A percentile compares a stretch with the other conserved stretches of the same genome.
Evolutionary conservation across 441 rosid genomes (phyloP).

Genomic region (Kokia cookei): DNA sequence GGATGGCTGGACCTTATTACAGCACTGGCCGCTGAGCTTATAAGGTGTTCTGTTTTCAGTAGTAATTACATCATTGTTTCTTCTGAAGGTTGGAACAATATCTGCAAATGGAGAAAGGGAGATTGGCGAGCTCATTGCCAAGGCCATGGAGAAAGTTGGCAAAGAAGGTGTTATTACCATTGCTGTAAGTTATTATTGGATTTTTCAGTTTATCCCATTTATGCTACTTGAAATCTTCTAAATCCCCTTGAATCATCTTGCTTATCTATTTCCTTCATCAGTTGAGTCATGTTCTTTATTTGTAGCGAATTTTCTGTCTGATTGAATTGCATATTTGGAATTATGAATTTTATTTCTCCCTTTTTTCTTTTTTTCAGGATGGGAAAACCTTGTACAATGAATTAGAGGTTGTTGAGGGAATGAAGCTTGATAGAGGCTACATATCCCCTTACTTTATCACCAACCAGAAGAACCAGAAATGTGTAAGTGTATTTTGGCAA

Average conservation of each 20-base stretch:
- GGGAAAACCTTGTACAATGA: too few relatives aligned
- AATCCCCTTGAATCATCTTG: neutral
- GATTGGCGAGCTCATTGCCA: neutral
- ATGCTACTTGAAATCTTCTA: neutral
- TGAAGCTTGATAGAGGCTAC: too few relatives aligned
- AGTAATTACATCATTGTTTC: neutral
- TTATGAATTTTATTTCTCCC: neutral
- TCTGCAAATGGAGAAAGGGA: neutral
- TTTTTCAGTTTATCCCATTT: neutral
- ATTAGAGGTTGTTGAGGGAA: too few relatives aligned
- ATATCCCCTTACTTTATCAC: too few relatives aligned
- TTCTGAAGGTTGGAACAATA: neutral
- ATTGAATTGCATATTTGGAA: neutral
- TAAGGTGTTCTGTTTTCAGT: neutral
- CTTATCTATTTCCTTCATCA: neutral
- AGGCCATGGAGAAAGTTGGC: conserved; percentile 3
- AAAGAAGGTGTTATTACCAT: neutral
- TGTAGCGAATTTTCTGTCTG: conserved; percentile 8
- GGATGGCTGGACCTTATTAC: neutral
- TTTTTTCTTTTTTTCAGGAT: too few relatives aligned
- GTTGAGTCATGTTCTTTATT: neutral
- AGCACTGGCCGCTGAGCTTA: neutral
- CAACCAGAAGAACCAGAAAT: too few relatives aligned
- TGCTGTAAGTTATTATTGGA: neutral
- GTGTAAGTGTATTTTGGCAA: neutral